Conservation (phyloP, 164 flowering plant genomes). For the Liriodendron chinense region DNA sequence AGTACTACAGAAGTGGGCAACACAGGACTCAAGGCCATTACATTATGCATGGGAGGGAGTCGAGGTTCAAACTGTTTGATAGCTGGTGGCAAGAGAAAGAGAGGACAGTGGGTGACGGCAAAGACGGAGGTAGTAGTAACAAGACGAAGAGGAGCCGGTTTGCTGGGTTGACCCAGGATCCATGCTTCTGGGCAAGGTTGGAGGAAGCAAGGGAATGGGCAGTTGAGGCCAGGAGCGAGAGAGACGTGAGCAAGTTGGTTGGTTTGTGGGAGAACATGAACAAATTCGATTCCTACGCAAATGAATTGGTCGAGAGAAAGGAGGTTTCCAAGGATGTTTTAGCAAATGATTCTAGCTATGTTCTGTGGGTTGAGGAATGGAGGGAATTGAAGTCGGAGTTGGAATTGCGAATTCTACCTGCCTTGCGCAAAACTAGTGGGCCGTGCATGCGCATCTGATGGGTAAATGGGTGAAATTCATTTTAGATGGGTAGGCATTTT, state of each 20-base stretch:
- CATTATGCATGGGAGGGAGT: slow-evolving; percentile 47
- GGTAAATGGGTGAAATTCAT: background rate
- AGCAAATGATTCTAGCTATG: slow-evolving; percentile 64
- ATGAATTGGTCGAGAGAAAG: slow-evolving; percentile 43
- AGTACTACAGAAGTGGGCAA: slow-evolving; percentile 46
- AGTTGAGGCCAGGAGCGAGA: slow-evolving; percentile 1
- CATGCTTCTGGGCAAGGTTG: slow-evolving; percentile 81
- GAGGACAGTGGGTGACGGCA: slow-evolving; percentile 16
- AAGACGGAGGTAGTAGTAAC: background rate
- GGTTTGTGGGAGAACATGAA: slow-evolving; percentile 38
- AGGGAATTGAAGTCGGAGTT: slow-evolving; percentile 31
- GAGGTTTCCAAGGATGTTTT: slow-evolving; percentile 73
- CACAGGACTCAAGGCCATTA: slow-evolving; percentile 59
- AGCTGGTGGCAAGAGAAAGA: slow-evolving; percentile 60
- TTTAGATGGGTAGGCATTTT: background rate
- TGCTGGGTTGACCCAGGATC: slow-evolving; percentile 73
- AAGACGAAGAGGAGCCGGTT: slow-evolving; percentile 39
- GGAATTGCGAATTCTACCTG: slow-evolving; percentile 17
- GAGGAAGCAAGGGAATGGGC: slow-evolving; percentile 51
- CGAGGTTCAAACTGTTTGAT: slow-evolving; percentile 60
- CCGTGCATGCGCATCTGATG: background rate
- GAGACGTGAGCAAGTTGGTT: slow-evolving; percentile 20
- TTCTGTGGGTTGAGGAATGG: slow-evolving; percentile 40
- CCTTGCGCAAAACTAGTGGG: slow-evolving; percentile 9
- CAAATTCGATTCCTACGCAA: slow-evolving; percentile 49